Evolutionary conservation across 2,329 filamentous ascomycete genomes (phyloP), one percentile per base, ranked within the genome.

Genomic region (Sphaerostilbella broomeana): DNA sequence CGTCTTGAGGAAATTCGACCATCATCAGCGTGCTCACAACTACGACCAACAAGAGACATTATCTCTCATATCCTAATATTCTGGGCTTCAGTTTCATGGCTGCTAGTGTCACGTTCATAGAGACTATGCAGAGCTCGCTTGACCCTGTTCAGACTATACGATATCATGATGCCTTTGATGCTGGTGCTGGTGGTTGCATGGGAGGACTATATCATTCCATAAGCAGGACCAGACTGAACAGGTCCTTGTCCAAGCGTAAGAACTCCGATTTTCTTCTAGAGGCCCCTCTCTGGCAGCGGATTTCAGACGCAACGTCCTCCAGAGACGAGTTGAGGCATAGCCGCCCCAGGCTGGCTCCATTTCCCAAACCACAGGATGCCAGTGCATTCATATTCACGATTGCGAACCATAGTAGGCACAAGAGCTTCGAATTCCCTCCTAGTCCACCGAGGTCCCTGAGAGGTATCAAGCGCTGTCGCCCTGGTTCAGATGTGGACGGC

Each of bases 401-500:
- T 18, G 15, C 29, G n/a, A 33, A 22, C 2, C 34, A 38, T 30
- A 18, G 19, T 25, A 25, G 15, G 7, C 25, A 38, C 6, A 21
- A 27, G 9, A 35, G 34, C 3, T 42, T 42, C 18, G 34, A 38
- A 12, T 42, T 42, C 30, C 21, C 35, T 4, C n/a, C 27, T 4
- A 22, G 27, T 18, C 21, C 27, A 3, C 31, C 35, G 28, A 24
- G 33, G 39, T 11, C 9, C 6, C 29, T 20, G 16, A 17, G 44
- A 3, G 57, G 57, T 6, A 21, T 58, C 35, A 81, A 81, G 52
- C 71, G 79, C 21, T 53, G 57, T 15, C 70, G 79, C 17, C 60
- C 68, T 5, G 48, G 62, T 2, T 69, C 73, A 24, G 79, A 84
- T 47, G 72, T 82, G 29, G 78, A 82, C 44, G 76, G 69, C 38